These are phyloP conservation scores for Panellus pusillus DNA, from an alignment of 768 basidiomycete species.

Conservation along the genomic window DNA sequence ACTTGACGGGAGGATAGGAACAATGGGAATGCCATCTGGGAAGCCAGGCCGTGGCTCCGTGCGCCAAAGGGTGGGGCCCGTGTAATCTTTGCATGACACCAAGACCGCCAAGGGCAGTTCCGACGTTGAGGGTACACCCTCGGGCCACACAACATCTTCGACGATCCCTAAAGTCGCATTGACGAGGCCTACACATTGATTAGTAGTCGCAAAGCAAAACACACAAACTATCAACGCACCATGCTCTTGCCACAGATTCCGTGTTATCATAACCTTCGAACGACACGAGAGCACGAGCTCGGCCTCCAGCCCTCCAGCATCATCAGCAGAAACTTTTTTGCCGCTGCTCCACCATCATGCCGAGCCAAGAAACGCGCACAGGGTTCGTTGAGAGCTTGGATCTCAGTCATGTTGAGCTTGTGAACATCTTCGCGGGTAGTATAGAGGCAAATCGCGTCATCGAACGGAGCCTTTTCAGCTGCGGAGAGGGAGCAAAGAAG, in stretches of 20 bases:
- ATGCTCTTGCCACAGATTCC: constrained; percentile 6
- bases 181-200: constrained; percentile 4
- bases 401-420: not conserved
- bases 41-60: not conserved
- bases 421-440: constrained; percentile 11
- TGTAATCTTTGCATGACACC: constrained; percentile 11
- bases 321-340: not conserved
- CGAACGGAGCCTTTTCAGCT: not conserved
- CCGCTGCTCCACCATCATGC: not conserved
- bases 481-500: not conserved
- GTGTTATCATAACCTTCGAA: constrained; percentile 11
- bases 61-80: constrained; percentile 18
- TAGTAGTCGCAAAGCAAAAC: not conserved
- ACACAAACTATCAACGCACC: not conserved
- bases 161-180: constrained; percentile 14
- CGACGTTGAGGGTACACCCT: not conserved
- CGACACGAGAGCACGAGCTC: not conserved
- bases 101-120: constrained; percentile 19
- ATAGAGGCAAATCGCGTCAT: constrained; percentile 6
- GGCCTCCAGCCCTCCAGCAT: constrained; percentile 10
- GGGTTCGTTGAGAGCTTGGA: not conserved
- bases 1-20: constrained; percentile 16
- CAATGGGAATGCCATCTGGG: constrained; percentile 12
- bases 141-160: constrained; percentile 14
- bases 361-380: constrained; percentile 3